These are phyloP conservation scores for Cyberlindnera xishuangbannaensis DNA, from an alignment of 805 yeast species.

Conservation along the genomic window DNA sequence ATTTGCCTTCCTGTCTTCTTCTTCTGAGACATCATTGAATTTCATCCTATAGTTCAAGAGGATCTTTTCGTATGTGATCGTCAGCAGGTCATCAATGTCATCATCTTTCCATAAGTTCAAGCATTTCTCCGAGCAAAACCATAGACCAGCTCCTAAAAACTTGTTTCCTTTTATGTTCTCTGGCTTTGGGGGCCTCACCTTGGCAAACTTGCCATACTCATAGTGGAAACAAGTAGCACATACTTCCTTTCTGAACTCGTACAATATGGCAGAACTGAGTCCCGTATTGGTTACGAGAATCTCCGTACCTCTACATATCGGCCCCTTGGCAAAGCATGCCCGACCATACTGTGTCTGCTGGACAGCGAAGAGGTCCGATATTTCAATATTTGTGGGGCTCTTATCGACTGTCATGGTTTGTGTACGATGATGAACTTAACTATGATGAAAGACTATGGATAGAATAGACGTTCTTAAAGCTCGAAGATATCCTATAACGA, in stretches of 20 bases:
- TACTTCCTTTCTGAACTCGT: conserved; percentile 57
- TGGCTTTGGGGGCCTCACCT: conserved; percentile 28
- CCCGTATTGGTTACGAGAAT: conserved; percentile 38
- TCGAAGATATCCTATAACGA: too few relatives aligned
- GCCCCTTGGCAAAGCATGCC: conserved; percentile 46
- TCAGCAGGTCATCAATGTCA: conserved; percentile 34
- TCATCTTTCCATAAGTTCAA: conserved; percentile 28
- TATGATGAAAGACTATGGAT: too few relatives aligned
- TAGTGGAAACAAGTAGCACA: conserved; percentile 51
- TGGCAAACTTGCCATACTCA: conserved; percentile 41
- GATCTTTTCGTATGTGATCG: conserved; percentile 30
- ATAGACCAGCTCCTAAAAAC: conserved; percentile 37
- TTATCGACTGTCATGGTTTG: conserved; percentile 9
- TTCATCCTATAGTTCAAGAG: conserved; percentile 17
- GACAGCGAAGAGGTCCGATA: conserved; percentile 32
- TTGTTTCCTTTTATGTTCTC: conserved; percentile 11
- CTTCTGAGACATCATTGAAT: conserved; percentile 25
- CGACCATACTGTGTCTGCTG: conserved; percentile 46
- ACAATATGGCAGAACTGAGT: conserved; percentile 40
- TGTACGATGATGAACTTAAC: too few relatives aligned
- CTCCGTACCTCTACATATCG: conserved; percentile 36
- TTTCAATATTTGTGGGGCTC: conserved; percentile 11
- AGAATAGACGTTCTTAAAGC: too few relatives aligned
- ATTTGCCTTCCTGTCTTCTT: conserved; percentile 8
- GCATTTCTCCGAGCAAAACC: conserved; percentile 51